Conservation (phyloP, 192 early-diverging fungal genomes). For the Oehlia diaphana region DNA sequence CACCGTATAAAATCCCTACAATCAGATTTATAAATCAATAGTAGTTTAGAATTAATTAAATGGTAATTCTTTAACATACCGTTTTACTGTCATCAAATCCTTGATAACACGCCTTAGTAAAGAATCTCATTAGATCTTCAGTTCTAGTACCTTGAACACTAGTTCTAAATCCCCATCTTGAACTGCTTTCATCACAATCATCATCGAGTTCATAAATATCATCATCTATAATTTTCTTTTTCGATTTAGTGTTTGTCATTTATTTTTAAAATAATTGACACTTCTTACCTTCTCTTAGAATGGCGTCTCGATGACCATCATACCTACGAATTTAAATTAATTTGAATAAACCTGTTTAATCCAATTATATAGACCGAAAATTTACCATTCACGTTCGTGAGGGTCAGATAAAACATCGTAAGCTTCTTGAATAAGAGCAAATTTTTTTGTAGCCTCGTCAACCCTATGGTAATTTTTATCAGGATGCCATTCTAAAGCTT, state of each 20-base stretch:
- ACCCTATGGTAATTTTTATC: constrained; percentile 82
- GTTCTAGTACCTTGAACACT: constrained; percentile 49
- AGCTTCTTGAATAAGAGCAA: constrained; percentile 89
- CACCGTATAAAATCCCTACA: constrained; percentile 76
- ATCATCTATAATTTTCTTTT: constrained; percentile 43
- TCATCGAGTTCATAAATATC: constrained; percentile 48
- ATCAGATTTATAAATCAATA: neutral
- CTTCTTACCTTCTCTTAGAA: constrained; percentile 74
- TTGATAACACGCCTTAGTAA: constrained; percentile 69
- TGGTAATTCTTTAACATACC: constrained; percentile 32
- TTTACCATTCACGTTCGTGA: constrained; percentile 21
- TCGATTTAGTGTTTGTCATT: neutral
- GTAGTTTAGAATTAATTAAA: neutral
- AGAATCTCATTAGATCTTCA: constrained; percentile 81
- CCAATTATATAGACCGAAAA: neutral
- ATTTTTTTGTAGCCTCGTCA: constrained; percentile 84
- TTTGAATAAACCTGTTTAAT: neutral
- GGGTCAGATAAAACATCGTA: constrained; percentile 92
- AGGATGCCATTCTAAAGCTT: constrained; percentile 80
- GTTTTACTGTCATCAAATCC: constrained; percentile 66
- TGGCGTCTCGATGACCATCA: constrained; percentile 89
- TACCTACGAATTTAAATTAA: constrained; percentile 51
- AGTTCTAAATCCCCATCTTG: constrained; percentile 29
- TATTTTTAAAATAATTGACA: neutral
- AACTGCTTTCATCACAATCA: constrained; percentile 23